Conservation (phyloP, 306 rosid species). For the Quercus gilva region DNA sequence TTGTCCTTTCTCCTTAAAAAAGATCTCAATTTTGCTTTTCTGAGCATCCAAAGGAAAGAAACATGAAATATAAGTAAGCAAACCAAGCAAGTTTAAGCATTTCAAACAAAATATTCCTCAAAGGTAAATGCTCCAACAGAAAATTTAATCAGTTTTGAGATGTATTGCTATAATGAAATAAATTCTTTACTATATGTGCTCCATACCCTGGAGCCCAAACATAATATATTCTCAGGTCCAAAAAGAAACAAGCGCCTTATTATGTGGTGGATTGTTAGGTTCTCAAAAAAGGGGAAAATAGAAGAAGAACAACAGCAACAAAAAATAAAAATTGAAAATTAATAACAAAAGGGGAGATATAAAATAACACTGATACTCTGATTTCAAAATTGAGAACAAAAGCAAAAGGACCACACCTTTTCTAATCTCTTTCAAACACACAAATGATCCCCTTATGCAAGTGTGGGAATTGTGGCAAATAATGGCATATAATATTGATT, state of each 20-base stretch:
- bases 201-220: not conserved
- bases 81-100: not conserved
- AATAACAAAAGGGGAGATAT: not conserved
- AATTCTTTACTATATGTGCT: not conserved
- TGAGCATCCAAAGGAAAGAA: not conserved
- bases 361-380: not conserved
- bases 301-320: not conserved
- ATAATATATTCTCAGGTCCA: not conserved
- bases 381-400: not conserved
- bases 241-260: not conserved
- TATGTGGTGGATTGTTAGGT: not conserved
- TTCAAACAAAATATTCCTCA: not conserved
- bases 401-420: slow-evolving; percentile 1
- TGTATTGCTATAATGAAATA: not conserved
- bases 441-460: no score
- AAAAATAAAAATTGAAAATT: no score
- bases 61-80: not conserved
- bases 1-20: slow-evolving; percentile 37
- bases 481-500: not conserved
- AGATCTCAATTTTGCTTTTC: slow-evolving; percentile 10
- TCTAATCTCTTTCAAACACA: not conserved
- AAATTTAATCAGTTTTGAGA: not conserved
- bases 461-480: not conserved
- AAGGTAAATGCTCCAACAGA: not conserved
- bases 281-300: not conserved